Percentiles rank a stretch among this genome's conserved stretches.
phyloP scores from a whole-genome alignment of 768 basidiomycete genomes.

The Porpolomopsis calyptriformis region DNA sequence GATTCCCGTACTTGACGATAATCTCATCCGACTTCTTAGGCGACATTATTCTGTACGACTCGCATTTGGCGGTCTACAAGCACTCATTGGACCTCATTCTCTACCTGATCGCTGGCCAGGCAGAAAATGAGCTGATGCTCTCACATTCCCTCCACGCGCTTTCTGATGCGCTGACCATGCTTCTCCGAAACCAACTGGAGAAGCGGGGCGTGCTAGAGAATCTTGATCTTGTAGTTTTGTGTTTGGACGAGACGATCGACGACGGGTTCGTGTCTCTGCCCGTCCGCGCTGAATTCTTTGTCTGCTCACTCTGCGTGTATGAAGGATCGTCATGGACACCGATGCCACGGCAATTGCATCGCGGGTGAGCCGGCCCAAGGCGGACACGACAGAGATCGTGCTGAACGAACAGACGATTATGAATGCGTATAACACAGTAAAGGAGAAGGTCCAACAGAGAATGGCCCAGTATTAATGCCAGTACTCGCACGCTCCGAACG shows the following conservation, averaged over 20 bases:
- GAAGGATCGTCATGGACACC: slow-evolving; percentile 91
- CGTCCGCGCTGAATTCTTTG: not conserved
- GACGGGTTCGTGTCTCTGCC: slow-evolving; percentile 63
- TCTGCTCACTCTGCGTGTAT: not conserved
- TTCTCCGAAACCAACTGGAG: slow-evolving; percentile 88
- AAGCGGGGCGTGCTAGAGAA: slow-evolving; percentile 93
- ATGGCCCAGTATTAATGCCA: slow-evolving; percentile 60
- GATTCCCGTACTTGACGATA: not conserved
- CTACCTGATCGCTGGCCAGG: slow-evolving; percentile 80
- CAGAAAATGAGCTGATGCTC: slow-evolving; percentile 95
- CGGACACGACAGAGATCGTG: slow-evolving; percentile 91
- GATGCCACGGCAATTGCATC: slow-evolving; percentile 94
- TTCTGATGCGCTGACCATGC: slow-evolving; percentile 73
- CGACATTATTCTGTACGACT: slow-evolving; percentile 88
- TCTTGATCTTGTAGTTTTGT: slow-evolving; percentile 82
- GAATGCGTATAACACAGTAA: slow-evolving; percentile 85
- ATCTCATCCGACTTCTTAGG: slow-evolving; percentile 33
- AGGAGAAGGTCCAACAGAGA: slow-evolving; percentile 74
- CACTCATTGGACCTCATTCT: slow-evolving; percentile 93
- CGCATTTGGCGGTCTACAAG: slow-evolving; percentile 85
- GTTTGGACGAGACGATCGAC: slow-evolving; percentile 94
- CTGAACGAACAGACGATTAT: slow-evolving; percentile 98
- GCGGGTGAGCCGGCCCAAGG: slow-evolving; percentile 81
- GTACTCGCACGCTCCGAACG: too few relatives aligned
- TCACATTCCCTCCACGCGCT: slow-evolving; percentile 75